Conservation (phyloP, 2,329 filamentous ascomycete species). For the Fulvia fulva region DNA sequence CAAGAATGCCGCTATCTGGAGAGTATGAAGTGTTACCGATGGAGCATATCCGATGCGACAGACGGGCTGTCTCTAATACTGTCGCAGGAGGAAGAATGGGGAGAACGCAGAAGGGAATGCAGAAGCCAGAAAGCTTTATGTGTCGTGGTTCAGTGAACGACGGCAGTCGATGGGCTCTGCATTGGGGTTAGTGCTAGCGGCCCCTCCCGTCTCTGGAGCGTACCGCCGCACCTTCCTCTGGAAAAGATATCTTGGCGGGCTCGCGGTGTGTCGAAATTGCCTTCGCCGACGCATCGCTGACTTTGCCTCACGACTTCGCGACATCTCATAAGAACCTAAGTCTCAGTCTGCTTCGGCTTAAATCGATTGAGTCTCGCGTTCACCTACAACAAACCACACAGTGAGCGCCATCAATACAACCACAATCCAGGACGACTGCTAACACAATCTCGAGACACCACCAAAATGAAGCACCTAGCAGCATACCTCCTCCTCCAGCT, state of each 20-base stretch:
- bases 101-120: background rate
- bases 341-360: slow-evolving; percentile 99
- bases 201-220: too few species aligned
- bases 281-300: background rate
- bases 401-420: slow-evolving; percentile 10
- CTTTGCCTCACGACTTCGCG: background rate
- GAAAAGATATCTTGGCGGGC: slow-evolving; percentile 1
- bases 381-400: slow-evolving; percentile 31
- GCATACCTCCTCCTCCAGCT: slow-evolving; percentile 97
- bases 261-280: slow-evolving; percentile 1
- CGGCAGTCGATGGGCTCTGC: background rate
- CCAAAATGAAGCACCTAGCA: slow-evolving; percentile 99
- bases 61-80: background rate
- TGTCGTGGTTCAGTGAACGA: background rate
- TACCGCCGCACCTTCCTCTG: background rate
- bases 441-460: slow-evolving; percentile 17
- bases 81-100: background rate
- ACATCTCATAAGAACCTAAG: slow-evolving; percentile 66
- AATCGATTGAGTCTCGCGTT: slow-evolving; percentile 99
- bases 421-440: slow-evolving; percentile 1
- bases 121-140: background rate
- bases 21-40: background rate
- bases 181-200: background rate
- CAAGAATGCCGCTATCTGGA: slow-evolving; percentile 14
- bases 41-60: slow-evolving; percentile 9